Percentiles rank a stretch among this genome's conserved stretches.
These are phyloP conservation scores for Penicillium psychrosexuale DNA, from an alignment of 2,329 filamentous ascomycete species.

Conservation along the genomic window DNA sequence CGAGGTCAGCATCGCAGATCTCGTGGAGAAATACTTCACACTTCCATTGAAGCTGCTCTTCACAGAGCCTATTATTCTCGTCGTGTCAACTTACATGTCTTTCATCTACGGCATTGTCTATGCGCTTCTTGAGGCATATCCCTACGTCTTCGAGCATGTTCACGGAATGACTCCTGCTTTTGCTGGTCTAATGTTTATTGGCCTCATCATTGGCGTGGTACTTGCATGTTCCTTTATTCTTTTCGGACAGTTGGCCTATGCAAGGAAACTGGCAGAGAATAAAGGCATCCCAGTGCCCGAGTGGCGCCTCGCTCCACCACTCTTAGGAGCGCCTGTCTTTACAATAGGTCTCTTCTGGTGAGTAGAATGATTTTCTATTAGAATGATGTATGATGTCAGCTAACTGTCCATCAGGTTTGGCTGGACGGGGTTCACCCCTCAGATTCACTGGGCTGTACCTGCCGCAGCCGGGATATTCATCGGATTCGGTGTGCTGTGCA, in stretches of 20 bases:
- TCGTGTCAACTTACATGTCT: constrained; percentile 33
- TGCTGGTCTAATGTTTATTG: constrained; percentile 31
- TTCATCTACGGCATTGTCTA: constrained; percentile 34
- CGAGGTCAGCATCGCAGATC: constrained; percentile 45
- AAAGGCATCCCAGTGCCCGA: constrained; percentile 23
- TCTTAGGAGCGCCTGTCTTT: constrained; percentile 31
- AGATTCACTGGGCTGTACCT: constrained; percentile 29
- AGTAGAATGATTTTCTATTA: not conserved
- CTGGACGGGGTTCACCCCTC: constrained; percentile 28
- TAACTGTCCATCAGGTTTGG: constrained; percentile 23
- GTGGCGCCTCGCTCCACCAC: constrained; percentile 26
- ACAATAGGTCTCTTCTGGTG: constrained; percentile 36
- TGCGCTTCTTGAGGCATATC: constrained; percentile 27
- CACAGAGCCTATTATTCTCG: constrained; percentile 37
- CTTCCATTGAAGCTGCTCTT: constrained; percentile 37
- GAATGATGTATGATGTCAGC: not conserved
- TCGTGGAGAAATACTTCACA: constrained; percentile 47
- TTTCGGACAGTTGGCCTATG: constrained; percentile 24
- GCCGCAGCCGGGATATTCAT: constrained; percentile 23
- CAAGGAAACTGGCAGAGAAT: constrained; percentile 23
- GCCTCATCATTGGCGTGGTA: constrained; percentile 25
- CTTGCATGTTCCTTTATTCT: constrained; percentile 24
- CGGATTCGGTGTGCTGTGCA: constrained; percentile 29
- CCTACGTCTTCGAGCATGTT: constrained; percentile 29
- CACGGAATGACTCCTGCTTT: constrained; percentile 29